phyloP scores from a whole-genome alignment of 345 rosid genomes.

The Aquilaria malaccensis region DNA sequence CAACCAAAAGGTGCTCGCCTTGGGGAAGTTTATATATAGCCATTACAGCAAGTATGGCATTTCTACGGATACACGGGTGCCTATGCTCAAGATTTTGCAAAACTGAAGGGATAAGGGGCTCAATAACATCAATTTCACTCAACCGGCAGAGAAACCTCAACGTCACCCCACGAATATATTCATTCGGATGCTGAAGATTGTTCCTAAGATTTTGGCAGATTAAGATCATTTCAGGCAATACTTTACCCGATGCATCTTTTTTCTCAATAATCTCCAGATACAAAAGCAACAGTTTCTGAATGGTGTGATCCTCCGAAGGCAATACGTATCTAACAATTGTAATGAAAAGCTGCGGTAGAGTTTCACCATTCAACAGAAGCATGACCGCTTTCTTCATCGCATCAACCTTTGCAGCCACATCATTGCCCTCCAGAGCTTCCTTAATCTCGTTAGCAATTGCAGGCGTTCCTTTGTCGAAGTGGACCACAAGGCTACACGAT shows the following conservation, averaged over 20 bases:
- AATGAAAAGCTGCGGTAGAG: conserved; percentile 88
- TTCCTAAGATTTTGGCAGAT: conserved; percentile 89
- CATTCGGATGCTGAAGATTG: conserved; percentile 96
- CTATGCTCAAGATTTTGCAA: conserved; percentile 56
- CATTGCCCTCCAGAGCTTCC: conserved; percentile 91
- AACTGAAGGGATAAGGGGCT: conserved; percentile 66
- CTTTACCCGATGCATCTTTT: conserved; percentile 71
- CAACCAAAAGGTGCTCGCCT: conserved; percentile 64
- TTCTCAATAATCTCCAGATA: conserved; percentile 90
- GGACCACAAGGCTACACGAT: conserved; percentile 67
- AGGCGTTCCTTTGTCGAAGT: conserved; percentile 83
- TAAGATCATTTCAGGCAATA: conserved; percentile 91
- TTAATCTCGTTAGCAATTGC: conserved; percentile 86
- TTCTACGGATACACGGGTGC: conserved; percentile 17
- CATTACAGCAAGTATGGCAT: conserved; percentile 21
- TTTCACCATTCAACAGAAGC: conserved; percentile 88
- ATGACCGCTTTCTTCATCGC: conserved; percentile 90
- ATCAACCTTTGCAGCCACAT: conserved; percentile 52
- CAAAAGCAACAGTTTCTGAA: conserved; percentile 80
- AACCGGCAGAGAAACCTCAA: conserved; percentile 43
- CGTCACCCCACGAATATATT: conserved; percentile 87
- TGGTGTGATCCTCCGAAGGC: conserved; percentile 86
- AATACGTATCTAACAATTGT: conserved; percentile 89
- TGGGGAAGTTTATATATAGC: conserved; percentile 33
- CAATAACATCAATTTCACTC: conserved; percentile 21